Evolutionary conservation across 306 rosid species (phyloP).

Genomic region (Trifolium subterraneum): DNA sequence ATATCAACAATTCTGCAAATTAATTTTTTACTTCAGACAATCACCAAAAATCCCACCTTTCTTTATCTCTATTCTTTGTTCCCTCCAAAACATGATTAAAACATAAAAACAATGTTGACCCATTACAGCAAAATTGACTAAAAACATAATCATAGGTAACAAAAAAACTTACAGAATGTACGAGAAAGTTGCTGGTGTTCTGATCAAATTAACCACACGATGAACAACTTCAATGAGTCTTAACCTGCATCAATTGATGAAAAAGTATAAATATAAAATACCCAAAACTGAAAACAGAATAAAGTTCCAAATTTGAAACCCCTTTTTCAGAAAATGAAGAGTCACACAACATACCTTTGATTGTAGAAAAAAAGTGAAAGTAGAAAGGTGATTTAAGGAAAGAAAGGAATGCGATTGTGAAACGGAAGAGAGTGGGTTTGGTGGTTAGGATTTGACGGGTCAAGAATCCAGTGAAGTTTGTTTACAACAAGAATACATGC

Average conservation of each 20-base stretch:
- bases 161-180: background rate
- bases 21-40: background rate
- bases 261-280: background rate
- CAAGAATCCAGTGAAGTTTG: too few relatives aligned
- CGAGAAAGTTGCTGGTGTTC: background rate
- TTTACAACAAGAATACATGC: too few relatives aligned
- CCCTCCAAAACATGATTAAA: background rate
- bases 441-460: too few relatives aligned
- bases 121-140: background rate
- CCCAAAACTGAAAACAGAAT: too few relatives aligned
- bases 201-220: background rate
- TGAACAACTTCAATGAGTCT: background rate
- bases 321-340: background rate
- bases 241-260: background rate
- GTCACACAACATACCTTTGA: too few relatives aligned
- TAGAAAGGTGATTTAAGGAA: background rate
- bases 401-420: background rate
- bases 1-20: slow-evolving; percentile 5
- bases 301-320: too few relatives aligned
- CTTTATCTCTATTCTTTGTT: background rate
- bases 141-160: background rate
- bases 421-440: background rate
- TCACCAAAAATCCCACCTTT: background rate
- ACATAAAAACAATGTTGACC: background rate
- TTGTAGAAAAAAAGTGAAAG: background rate